phyloP scores from a whole-genome alignment of 2,329 filamentous ascomycete species.

The Chrysoporthe austroafricana region DNA sequence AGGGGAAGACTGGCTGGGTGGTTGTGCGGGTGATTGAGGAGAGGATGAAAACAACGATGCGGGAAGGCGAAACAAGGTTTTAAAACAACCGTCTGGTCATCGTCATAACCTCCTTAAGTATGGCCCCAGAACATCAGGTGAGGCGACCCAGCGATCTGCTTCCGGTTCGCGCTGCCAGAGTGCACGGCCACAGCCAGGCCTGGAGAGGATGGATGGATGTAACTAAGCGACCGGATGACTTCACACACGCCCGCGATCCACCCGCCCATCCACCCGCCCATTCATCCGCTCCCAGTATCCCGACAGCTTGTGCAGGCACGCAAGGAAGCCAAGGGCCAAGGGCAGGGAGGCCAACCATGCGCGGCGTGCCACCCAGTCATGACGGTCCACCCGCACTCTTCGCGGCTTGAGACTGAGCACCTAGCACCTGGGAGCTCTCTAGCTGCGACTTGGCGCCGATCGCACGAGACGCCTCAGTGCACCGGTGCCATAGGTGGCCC shows the following conservation, averaged over 20 bases:
- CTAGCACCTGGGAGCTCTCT: too few relatives aligned
- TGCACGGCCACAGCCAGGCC: constrained; percentile 4
- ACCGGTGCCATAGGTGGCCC: not conserved
- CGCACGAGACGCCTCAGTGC: not conserved
- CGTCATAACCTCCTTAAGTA: not conserved
- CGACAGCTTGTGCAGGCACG: not conserved
- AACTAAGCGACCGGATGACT: not conserved
- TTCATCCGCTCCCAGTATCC: not conserved
- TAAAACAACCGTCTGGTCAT: not conserved
- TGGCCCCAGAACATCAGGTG: not conserved
- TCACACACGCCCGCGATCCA: not conserved
- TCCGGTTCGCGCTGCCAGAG: not conserved
- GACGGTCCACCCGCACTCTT: not conserved
- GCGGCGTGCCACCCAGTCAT: not conserved
- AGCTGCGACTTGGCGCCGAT: not conserved
- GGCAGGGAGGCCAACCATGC: constrained; percentile 5
- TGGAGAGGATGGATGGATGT: not conserved
- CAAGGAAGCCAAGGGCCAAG: not conserved
- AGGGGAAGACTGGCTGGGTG: not conserved
- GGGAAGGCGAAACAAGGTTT: not conserved
- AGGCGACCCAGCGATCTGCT: constrained; percentile 10
- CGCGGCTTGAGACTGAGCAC: too few relatives aligned
- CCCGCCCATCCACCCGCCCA: not conserved
- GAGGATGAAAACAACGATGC: not conserved
- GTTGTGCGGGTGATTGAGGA: not conserved